These are phyloP conservation scores for Pseudozyma sp. DNA, from an alignment of 1,284 basidiomycete species.

Conservation along the genomic window DNA sequence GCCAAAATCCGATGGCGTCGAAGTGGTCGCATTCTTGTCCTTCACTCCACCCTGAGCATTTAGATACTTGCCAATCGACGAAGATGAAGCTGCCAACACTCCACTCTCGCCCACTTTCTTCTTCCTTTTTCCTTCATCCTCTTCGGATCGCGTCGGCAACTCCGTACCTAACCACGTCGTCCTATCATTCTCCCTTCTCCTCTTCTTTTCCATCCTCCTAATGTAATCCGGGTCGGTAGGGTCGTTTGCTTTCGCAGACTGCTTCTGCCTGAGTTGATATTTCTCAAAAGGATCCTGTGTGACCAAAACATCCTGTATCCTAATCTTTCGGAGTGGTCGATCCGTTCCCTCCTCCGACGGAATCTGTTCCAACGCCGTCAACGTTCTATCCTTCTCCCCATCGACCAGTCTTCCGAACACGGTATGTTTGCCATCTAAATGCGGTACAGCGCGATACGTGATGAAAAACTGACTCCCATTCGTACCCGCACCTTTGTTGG, in stretches of 20 bases:
- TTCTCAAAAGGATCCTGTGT: slow-evolving; percentile 63
- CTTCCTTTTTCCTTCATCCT: neutral
- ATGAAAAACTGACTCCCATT: slow-evolving; percentile 65
- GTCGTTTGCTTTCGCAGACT: slow-evolving; percentile 36
- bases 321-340: slow-evolving; percentile 83
- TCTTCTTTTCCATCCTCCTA: slow-evolving; percentile 53
- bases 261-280: slow-evolving; percentile 46
- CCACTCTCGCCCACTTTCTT: neutral
- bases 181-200: slow-evolving; percentile 59
- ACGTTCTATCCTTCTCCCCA: slow-evolving; percentile 80
- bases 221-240: slow-evolving; percentile 46
- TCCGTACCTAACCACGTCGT: slow-evolving; percentile 64
- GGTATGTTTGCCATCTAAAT: slow-evolving; percentile 82
- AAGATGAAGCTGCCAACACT: slow-evolving; percentile 6
- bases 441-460: slow-evolving; percentile 74
- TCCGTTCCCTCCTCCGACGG: slow-evolving; percentile 86
- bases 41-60: neutral
- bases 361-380: slow-evolving; percentile 84
- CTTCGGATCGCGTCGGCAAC: slow-evolving; percentile 1
- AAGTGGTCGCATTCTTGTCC: neutral
- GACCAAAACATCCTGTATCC: slow-evolving; percentile 69
- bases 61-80: slow-evolving; percentile 43
- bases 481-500: slow-evolving; percentile 63
- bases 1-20: neutral
- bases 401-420: slow-evolving; percentile 94